A percentile compares a stretch with the other conserved stretches of the same genome.
Conservation (phyloP, 2,329 filamentous ascomycete genomes). For the Didymella pomorum region DNA sequence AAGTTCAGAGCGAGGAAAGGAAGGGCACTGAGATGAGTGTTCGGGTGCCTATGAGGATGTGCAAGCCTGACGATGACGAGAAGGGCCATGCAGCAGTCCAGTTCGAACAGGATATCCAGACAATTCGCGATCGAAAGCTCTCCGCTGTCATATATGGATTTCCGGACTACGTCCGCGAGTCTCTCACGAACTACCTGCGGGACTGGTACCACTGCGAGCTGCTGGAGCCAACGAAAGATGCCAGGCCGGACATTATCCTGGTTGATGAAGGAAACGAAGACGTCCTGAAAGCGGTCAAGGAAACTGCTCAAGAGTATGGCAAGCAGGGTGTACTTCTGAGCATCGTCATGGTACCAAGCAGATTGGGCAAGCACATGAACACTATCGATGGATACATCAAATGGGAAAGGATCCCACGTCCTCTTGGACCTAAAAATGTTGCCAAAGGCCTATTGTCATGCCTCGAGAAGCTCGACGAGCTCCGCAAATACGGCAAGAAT, state of each 20-base stretch:
- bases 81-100: not conserved
- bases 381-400: conserved; percentile 17
- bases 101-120: not conserved
- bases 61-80: not conserved
- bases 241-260: conserved; percentile 20
- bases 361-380: conserved; percentile 12
- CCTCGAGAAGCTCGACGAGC: conserved; percentile 12
- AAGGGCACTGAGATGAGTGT: conserved; percentile 14
- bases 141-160: conserved; percentile 20
- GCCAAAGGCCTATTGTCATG: conserved; percentile 11
- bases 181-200: conserved; percentile 15
- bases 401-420: conserved; percentile 19
- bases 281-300: conserved; percentile 6
- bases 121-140: conserved; percentile 7
- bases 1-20: conserved; percentile 17
- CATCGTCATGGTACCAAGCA: conserved; percentile 16
- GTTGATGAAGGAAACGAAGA: conserved; percentile 25
- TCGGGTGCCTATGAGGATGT: conserved; percentile 9
- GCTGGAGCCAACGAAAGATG: conserved; percentile 12
- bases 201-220: conserved; percentile 20
- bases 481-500: conserved; percentile 1
- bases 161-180: conserved; percentile 7
- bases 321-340: conserved; percentile 21
- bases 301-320: conserved; percentile 18
- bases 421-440: conserved; percentile 17